Percentiles rank a stretch among this genome's conserved stretches.
Evolutionary conservation across 176 grass and related monocot species (phyloP).

Genomic region (Puya raimondii): DNA sequence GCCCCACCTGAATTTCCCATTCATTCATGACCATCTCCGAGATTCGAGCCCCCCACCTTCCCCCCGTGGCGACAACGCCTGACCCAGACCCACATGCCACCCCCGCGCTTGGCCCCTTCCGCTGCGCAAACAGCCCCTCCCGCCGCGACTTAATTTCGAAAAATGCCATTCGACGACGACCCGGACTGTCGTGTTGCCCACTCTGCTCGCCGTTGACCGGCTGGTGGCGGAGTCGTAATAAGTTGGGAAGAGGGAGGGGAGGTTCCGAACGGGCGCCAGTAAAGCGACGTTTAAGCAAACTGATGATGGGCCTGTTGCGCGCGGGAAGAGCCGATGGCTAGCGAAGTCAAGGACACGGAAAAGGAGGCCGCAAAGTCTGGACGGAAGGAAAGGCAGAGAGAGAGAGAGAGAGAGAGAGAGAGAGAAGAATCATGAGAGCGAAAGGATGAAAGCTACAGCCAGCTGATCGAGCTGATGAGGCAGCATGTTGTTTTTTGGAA

Average conservation of each 20-base stretch:
- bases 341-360: background rate
- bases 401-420: background rate
- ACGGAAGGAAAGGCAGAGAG: background rate
- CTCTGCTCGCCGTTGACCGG: slow-evolving; percentile 18
- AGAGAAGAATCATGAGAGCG: background rate
- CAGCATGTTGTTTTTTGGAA: too few relatives aligned
- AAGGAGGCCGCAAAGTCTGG: slow-evolving; percentile 13
- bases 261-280: background rate
- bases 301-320: background rate
- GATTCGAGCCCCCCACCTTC: slow-evolving; percentile 24
- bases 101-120: background rate
- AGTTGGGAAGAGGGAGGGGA: background rate
- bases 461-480: too few relatives aligned
- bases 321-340: background rate
- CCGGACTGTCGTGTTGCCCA: slow-evolving; percentile 1
- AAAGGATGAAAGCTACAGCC: background rate
- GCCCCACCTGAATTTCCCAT: background rate
- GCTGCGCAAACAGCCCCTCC: background rate
- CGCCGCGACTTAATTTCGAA: background rate
- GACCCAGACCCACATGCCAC: slow-evolving; percentile 24
- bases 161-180: background rate
- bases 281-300: background rate
- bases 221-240: slow-evolving; percentile 4
- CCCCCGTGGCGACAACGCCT: slow-evolving; percentile 17
- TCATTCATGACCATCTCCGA: slow-evolving; percentile 4